Conservation (phyloP, 306 rosid genomes). For the Pterocarpus santalinus region DNA sequence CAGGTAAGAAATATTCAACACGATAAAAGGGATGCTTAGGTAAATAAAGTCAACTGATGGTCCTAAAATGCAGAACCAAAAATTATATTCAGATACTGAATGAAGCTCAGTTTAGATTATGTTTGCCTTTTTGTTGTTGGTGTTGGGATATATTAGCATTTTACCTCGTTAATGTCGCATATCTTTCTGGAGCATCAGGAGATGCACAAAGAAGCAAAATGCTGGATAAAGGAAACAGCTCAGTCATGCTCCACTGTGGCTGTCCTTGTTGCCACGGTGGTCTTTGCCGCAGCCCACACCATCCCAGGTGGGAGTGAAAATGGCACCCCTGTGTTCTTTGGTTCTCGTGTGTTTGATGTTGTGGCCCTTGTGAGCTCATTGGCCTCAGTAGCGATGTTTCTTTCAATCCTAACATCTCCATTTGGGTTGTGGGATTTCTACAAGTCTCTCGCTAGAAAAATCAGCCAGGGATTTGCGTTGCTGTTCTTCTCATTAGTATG, state of each 20-base stretch:
- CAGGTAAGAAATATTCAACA: too few relatives aligned
- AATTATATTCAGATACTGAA: too few relatives aligned
- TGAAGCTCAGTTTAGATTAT: too few relatives aligned
- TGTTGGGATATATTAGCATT: too few relatives aligned
- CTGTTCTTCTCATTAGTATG: not conserved
- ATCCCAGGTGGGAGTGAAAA: conserved; percentile 32
- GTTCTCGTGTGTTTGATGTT: conserved; percentile 22
- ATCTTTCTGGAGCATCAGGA: not conserved
- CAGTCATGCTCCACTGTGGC: conserved; percentile 40
- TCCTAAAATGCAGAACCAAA: too few relatives aligned
- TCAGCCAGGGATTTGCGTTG: not conserved
- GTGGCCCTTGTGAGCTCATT: conserved; percentile 32
- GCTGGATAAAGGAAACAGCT: conserved; percentile 37
- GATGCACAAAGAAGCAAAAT: conserved; percentile 31
- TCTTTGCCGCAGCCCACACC: conserved; percentile 30
- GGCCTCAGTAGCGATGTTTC: conserved; percentile 38
- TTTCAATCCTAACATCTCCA: conserved; percentile 35
- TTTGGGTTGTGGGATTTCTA: conserved; percentile 41
- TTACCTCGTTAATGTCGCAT: too few relatives aligned
- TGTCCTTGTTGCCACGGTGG: conserved; percentile 18
- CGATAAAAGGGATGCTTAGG: too few relatives aligned
- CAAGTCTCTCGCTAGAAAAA: conserved; percentile 23
- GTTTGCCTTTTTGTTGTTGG: too few relatives aligned
- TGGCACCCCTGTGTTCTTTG: not conserved
- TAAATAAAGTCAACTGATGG: too few relatives aligned